These are phyloP conservation scores for Panaeolus papilionaceus DNA, from an alignment of 768 basidiomycete genomes.

Conservation along the genomic window DNA sequence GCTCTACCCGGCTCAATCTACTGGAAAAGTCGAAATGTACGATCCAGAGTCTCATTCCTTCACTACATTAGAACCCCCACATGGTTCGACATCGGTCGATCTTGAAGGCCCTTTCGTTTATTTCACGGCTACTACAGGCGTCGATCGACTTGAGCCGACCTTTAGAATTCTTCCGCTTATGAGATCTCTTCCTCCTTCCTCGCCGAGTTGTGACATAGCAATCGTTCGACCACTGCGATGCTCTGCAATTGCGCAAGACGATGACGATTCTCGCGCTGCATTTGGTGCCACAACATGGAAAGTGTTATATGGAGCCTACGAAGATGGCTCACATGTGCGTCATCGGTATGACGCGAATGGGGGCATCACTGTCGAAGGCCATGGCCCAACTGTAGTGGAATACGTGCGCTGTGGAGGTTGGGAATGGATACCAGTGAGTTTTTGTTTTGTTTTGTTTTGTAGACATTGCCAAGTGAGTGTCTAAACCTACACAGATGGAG, in stretches of 20 bases:
- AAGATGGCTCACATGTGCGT: constrained; percentile 73
- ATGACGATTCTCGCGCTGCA: constrained; percentile 44
- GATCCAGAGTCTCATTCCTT: constrained; percentile 58
- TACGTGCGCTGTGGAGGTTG: constrained; percentile 81
- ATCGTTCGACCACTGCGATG: constrained; percentile 76
- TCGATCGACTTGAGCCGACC: constrained; percentile 83
- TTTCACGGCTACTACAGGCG: constrained; percentile 82
- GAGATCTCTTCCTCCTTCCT: constrained; percentile 48
- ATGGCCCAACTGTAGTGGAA: constrained; percentile 70
- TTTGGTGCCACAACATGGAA: constrained; percentile 62
- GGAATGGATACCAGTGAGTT: constrained; percentile 85
- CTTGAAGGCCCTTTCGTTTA: constrained; percentile 85
- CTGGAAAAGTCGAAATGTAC: constrained; percentile 61
- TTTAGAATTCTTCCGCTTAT: constrained; percentile 80
- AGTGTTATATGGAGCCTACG: constrained; percentile 74
- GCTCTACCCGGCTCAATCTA: constrained; percentile 54
- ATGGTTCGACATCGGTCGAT: constrained; percentile 44
- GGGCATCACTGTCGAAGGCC: constrained; percentile 43
- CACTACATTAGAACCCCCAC: constrained; percentile 38
- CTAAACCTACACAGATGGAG: constrained; percentile 51
- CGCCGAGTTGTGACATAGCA: constrained; percentile 71
- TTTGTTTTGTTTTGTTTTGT: constrained; percentile 13
- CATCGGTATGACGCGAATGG: constrained; percentile 59
- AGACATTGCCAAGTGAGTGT: not conserved
- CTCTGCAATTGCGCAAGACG: constrained; percentile 50